These are phyloP conservation scores for Verticillium zaregamsianum DNA, from an alignment of 2,329 filamentous ascomycete species.

Conservation along the genomic window DNA sequence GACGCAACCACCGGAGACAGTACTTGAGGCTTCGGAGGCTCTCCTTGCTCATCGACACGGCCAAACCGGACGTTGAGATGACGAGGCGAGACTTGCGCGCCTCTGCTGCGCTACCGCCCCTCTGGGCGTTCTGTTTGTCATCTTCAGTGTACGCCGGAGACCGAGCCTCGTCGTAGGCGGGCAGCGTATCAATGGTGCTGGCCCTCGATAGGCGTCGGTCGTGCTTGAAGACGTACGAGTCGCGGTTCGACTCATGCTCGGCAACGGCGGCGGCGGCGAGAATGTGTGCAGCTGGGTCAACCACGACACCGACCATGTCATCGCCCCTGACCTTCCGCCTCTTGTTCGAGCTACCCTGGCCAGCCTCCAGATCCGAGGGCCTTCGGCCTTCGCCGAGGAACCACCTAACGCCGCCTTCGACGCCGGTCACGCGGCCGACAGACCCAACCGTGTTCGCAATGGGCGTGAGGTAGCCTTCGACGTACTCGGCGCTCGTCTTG, in stretches of 20 bases:
- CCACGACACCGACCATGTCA: constrained; percentile 18
- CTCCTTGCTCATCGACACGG: constrained; percentile 86
- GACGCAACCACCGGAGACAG: constrained; percentile 74
- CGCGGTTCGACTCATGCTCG: constrained; percentile 13
- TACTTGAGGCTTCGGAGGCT: constrained; percentile 81
- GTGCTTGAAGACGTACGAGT: constrained; percentile 19
- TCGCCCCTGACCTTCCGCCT: constrained; percentile 47
- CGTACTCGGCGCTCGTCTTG: constrained; percentile 83
- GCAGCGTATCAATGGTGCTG: constrained; percentile 70
- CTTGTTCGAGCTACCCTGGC: constrained; percentile 50
- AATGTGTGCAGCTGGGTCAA: constrained; percentile 9
- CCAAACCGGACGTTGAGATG: constrained; percentile 85
- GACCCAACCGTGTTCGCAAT: constrained; percentile 83
- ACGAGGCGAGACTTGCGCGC: constrained; percentile 80
- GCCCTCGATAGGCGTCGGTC: constrained; percentile 58
- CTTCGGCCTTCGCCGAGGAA: constrained; percentile 63
- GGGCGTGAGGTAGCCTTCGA: constrained; percentile 83
- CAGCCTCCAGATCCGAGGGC: constrained; percentile 42
- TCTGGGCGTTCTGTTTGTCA: constrained; percentile 23
- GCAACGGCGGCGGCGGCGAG: constrained; percentile 9
- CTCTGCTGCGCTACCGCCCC: constrained; percentile 16
- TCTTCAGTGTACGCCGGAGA: constrained; percentile 72
- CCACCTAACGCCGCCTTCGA: constrained; percentile 82
- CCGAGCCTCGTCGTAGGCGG: constrained; percentile 76
- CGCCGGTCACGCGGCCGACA: constrained; percentile 79